phyloP scores from a whole-genome alignment of 129 eudicot species.

The Pseudognaphalium luteoalbum region DNA sequence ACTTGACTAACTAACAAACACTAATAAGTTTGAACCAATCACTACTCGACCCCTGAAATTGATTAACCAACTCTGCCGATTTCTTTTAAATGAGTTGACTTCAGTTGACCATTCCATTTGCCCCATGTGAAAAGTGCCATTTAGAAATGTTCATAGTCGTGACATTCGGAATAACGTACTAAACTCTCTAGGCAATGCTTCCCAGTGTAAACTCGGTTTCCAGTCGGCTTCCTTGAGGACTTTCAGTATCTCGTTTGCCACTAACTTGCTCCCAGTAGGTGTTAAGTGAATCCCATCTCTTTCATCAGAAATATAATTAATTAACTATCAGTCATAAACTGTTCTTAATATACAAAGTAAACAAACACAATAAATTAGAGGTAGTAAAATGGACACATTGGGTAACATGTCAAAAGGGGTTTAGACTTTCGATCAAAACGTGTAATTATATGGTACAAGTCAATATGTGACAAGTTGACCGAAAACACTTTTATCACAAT shows the following conservation, averaged over 20 bases:
- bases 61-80: background rate
- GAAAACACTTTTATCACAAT: no score
- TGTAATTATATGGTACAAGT: no score
- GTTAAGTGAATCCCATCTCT: background rate
- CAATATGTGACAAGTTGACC: no score
- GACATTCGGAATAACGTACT: background rate
- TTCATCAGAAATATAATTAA: background rate
- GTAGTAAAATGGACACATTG: no score
- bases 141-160: no score
- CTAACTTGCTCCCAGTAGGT: background rate
- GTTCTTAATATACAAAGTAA: no score
- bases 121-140: background rate
- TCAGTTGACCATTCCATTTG: background rate
- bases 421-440: no score
- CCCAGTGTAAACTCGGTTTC: background rate
- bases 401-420: no score
- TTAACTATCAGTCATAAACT: background rate
- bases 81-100: background rate
- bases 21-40: background rate
- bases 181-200: background rate
- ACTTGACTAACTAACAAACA: background rate
- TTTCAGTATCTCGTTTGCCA: constrained; percentile 2
- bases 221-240: background rate
- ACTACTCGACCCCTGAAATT: background rate
- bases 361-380: no score